These are phyloP conservation scores for Senecio squalidus DNA, from an alignment of 140 eudicot species.

Conservation along the genomic window DNA sequence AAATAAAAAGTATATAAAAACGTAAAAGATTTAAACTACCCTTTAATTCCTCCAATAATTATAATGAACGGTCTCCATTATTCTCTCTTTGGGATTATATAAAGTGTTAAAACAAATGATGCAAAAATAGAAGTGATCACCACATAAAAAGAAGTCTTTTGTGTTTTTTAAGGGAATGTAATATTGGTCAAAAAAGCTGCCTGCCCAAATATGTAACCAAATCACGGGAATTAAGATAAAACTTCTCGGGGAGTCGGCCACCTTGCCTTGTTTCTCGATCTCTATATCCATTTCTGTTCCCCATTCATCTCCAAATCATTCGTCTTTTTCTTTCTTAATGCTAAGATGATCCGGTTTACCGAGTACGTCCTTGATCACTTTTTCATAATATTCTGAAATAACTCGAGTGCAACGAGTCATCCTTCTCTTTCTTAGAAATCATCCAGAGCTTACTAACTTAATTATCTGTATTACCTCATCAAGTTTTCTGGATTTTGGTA, in stretches of 20 bases:
- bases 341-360: background rate
- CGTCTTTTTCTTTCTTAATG: background rate
- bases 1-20: conserved; percentile 1
- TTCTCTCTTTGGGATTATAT: conserved; percentile 33
- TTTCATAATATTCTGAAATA: background rate
- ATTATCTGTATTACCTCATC: no score
- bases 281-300: conserved; percentile 22
- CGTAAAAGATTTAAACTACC: conserved; percentile 20
- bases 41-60: conserved; percentile 27
- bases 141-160: conserved; percentile 24
- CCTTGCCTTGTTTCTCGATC: conserved; percentile 31
- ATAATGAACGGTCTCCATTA: conserved; percentile 32
- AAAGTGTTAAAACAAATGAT: conserved; percentile 11
- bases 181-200: conserved; percentile 37
- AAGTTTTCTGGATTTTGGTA: conserved; percentile 15
- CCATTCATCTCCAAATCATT: conserved; percentile 24
- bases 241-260: conserved; percentile 38
- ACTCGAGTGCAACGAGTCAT: background rate
- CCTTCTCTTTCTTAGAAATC: no score
- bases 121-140: conserved; percentile 17
- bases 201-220: conserved; percentile 5
- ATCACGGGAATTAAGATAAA: conserved; percentile 35
- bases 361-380: no score
- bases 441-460: no score
- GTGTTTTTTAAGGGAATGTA: conserved; percentile 24